These are phyloP conservation scores for Trichoderma gamsii DNA, from an alignment of 495 filamentous ascomycete genomes.

Conservation along the genomic window DNA sequence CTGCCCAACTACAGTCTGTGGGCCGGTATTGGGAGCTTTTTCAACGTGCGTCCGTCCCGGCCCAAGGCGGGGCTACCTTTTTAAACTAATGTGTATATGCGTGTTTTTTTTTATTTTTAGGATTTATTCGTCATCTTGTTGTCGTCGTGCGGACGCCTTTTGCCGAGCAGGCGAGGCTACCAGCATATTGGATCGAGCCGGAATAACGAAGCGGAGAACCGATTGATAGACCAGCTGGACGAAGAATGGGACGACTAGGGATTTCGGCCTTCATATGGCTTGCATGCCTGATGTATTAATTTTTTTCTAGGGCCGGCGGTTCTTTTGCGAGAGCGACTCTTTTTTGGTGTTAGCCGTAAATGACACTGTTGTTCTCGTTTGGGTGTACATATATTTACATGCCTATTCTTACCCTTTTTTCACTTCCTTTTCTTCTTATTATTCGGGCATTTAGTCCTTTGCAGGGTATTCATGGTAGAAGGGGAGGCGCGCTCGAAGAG, in stretches of 20 bases:
- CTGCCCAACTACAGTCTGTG: constrained; percentile 91
- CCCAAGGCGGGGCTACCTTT: constrained; percentile 11
- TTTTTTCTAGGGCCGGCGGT: background rate
- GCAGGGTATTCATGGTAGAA: background rate
- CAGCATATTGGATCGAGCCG: constrained; percentile 47
- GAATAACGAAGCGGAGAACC: constrained; percentile 76
- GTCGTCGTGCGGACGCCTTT: constrained; percentile 63
- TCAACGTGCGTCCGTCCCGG: constrained; percentile 58
- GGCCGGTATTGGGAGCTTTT: constrained; percentile 77
- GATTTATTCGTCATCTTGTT: constrained; percentile 76
- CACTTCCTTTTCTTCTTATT: background rate
- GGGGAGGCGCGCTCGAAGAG: background rate
- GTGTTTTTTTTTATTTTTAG: constrained; percentile 36
- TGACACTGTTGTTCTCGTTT: background rate
- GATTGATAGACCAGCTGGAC: constrained; percentile 91
- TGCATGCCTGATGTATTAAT: background rate
- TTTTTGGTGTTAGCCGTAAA: too few species aligned
- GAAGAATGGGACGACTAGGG: constrained; percentile 71
- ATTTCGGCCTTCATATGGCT: background rate
- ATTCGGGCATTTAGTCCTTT: background rate
- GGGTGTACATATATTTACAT: background rate
- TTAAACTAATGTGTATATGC: background rate
- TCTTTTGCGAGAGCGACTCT: too few species aligned
- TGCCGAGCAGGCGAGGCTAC: constrained; percentile 61
- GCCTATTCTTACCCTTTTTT: background rate